These are phyloP conservation scores for Penicillium lividum DNA, from an alignment of 495 filamentous ascomycete species.

Conservation along the genomic window DNA sequence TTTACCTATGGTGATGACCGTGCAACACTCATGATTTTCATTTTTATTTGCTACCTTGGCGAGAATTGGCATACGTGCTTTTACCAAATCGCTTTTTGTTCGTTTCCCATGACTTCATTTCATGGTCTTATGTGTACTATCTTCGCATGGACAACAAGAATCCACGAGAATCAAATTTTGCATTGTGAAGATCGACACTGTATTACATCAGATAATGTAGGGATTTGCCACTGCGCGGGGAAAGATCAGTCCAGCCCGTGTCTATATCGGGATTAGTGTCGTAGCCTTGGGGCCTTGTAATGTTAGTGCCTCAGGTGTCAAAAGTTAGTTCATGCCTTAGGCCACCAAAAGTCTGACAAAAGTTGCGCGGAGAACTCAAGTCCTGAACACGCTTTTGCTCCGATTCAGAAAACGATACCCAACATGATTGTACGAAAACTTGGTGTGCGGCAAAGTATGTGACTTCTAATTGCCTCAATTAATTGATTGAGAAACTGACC, in stretches of 20 bases:
- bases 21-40: conserved; percentile 29
- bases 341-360: conserved; percentile 42
- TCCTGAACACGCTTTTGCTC: conserved; percentile 22
- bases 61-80: conserved; percentile 20
- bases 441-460: conserved; percentile 48
- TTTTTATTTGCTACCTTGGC: conserved; percentile 11
- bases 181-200: conserved; percentile 9
- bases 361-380: conserved; percentile 39
- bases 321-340: conserved; percentile 8
- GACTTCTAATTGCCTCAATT: not conserved
- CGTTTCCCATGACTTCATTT: conserved; percentile 14
- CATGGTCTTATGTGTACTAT: conserved; percentile 19
- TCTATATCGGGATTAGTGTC: conserved; percentile 13
- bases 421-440: conserved; percentile 49
- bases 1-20: conserved; percentile 18
- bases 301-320: conserved; percentile 28
- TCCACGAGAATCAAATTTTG: conserved; percentile 8
- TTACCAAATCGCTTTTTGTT: conserved; percentile 14
- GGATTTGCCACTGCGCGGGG: conserved; percentile 16
- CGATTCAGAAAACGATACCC: conserved; percentile 16
- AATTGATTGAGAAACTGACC: conserved; percentile 9
- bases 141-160: conserved; percentile 22
- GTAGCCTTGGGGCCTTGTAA: conserved; percentile 18
- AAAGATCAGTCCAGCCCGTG: not conserved
- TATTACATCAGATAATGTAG: conserved; percentile 6